phyloP scores from a whole-genome alignment of 176 grass and related monocot genomes.

The Bonia amplexicaulis region DNA sequence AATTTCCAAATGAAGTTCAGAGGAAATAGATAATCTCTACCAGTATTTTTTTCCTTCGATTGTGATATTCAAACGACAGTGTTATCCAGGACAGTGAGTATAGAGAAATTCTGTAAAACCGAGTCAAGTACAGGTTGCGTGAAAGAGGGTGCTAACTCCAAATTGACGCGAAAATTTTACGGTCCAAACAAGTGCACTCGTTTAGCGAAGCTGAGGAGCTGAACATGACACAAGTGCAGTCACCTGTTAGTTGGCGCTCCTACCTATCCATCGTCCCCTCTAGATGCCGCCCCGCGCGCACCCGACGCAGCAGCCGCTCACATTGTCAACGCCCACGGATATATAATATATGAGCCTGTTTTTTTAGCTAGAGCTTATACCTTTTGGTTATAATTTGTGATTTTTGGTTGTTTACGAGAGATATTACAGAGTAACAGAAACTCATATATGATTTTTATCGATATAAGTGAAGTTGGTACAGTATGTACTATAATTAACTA shows the following conservation, averaged over 20 bases:
- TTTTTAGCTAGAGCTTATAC: too few species aligned
- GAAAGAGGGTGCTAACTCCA: neutral
- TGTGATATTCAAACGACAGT: neutral
- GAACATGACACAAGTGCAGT: constrained; percentile 5
- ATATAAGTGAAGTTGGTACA: too few species aligned
- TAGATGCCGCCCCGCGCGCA: neutral
- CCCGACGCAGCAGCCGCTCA: neutral
- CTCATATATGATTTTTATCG: too few species aligned
- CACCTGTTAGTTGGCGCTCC: neutral
- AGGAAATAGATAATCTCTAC: neutral
- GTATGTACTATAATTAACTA: too few species aligned
- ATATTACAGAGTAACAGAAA: too few species aligned
- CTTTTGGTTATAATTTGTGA: too few species aligned
- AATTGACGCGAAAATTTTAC: neutral
- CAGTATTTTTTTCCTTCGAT: neutral
- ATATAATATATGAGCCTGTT: too few species aligned
- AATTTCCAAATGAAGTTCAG: neutral
- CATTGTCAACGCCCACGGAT: neutral
- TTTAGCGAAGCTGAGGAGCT: neutral
- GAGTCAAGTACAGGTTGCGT: neutral
- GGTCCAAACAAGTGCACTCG: neutral
- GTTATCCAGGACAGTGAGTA: neutral
- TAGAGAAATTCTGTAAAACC: neutral
- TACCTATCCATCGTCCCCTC: neutral
- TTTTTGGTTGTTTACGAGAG: too few species aligned